A percentile compares a stretch with the other conserved stretches of the same genome.
phyloP scores from a whole-genome alignment of 306 rosid species.

The Morella rubra region DNA sequence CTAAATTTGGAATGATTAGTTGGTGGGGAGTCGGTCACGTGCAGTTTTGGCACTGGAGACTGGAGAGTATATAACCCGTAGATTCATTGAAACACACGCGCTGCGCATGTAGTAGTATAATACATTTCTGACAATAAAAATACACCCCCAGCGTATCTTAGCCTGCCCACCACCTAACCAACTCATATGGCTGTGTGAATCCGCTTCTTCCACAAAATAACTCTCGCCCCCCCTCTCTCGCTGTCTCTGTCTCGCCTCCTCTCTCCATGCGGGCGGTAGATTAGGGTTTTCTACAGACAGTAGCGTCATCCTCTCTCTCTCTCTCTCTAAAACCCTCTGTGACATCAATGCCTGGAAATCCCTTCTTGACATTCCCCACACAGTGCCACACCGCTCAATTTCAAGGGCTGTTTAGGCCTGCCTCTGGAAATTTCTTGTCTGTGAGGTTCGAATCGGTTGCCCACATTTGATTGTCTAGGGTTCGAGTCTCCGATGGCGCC shows the following conservation, averaged over 20 bases:
- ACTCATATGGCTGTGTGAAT: slow-evolving; percentile 52
- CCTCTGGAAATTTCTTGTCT: slow-evolving; percentile 24
- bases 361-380: slow-evolving; percentile 22
- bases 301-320: background rate
- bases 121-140: too few species aligned
- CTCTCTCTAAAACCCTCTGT: background rate
- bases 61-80: too few species aligned
- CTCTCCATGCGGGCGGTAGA: slow-evolving; percentile 14
- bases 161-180: slow-evolving; percentile 42
- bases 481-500: slow-evolving; percentile 64
- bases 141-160: slow-evolving; percentile 37
- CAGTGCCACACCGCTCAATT: slow-evolving; percentile 44
- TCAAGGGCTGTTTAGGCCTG: slow-evolving; percentile 41
- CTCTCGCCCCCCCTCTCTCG: background rate
- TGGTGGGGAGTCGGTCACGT: too few species aligned
- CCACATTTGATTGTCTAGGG: slow-evolving; percentile 37
- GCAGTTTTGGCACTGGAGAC: too few species aligned
- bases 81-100: too few species aligned
- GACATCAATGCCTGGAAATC: slow-evolving; percentile 72
- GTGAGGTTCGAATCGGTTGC: slow-evolving; percentile 38
- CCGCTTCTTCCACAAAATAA: slow-evolving; percentile 61
- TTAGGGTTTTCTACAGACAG: slow-evolving; percentile 48
- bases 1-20: too few species aligned
- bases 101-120: too few species aligned
- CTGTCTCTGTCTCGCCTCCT: slow-evolving; percentile 14